phyloP scores from a whole-genome alignment of 495 filamentous ascomycete genomes.

The Podospora pseudocomata region DNA sequence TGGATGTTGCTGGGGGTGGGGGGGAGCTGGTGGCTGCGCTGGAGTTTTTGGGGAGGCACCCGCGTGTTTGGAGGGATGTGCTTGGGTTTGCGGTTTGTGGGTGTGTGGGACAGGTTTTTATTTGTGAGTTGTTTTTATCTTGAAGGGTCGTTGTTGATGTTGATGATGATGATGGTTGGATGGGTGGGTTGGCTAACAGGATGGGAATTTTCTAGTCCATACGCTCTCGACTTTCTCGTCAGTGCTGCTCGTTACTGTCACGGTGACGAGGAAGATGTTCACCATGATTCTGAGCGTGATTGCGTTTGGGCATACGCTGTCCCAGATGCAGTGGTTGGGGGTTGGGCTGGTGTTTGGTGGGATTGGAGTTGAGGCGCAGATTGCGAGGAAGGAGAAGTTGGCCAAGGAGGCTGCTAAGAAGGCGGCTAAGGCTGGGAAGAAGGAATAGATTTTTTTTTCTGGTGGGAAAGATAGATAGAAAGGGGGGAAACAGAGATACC shows the following conservation, averaged over 20 bases:
- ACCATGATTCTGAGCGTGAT: conserved; percentile 96
- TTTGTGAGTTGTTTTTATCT: conserved; percentile 55
- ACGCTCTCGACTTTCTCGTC: conserved; percentile 89
- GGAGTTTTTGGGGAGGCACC: conserved; percentile 72
- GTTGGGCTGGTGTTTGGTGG: conserved; percentile 92
- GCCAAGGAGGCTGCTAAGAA: conserved; percentile 70
- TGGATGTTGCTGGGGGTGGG: conserved; percentile 57
- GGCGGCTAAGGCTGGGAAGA: conserved; percentile 40
- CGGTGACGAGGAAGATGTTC: conserved; percentile 97
- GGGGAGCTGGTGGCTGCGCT: conserved; percentile 76
- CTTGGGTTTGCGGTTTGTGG: conserved; percentile 89
- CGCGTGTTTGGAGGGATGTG: conserved; percentile 76
- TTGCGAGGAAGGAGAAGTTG: conserved; percentile 77
- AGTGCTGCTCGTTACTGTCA: conserved; percentile 90
- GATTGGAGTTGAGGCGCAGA: conserved; percentile 82
- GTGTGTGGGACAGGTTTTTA: conserved; percentile 92
- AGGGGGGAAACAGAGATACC: neutral
- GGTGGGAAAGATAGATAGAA: neutral
- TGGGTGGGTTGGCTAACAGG: neutral
- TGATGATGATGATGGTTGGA: neutral
- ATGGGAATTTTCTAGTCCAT: conserved; percentile 56
- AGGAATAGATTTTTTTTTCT: conserved; percentile 15
- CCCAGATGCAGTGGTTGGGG: conserved; percentile 80
- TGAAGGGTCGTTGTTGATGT: neutral
- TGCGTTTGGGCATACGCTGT: conserved; percentile 86